Percentiles rank a stretch among this genome's conserved stretches.
phyloP scores from a whole-genome alignment of 2,329 filamentous ascomycete species.

The Orbilia ellipsospora region DNA sequence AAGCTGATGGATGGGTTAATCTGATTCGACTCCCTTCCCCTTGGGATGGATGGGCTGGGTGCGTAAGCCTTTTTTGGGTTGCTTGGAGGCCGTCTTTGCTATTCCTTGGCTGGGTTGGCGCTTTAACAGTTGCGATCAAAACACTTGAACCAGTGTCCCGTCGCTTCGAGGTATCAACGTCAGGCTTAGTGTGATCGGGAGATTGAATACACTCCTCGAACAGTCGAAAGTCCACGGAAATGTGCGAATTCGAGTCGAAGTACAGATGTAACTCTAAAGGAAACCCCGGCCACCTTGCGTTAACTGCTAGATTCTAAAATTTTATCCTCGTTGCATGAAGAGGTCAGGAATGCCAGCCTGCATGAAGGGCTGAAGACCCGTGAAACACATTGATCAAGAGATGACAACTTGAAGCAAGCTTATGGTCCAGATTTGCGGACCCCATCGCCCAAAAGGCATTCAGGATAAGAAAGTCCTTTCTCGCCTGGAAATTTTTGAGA shows the following conservation, averaged over 20 bases:
- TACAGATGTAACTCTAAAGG: neutral
- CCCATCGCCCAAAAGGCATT: neutral
- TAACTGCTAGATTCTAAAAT: conserved; percentile 2
- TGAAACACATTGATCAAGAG: conserved; percentile 18
- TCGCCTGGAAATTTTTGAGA: conserved; percentile 17
- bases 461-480: conserved; percentile 1
- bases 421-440: conserved; percentile 9
- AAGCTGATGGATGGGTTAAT: conserved; percentile 34
- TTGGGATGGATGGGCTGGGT: conserved; percentile 50
- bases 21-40: conserved; percentile 36
- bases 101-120: conserved; percentile 49
- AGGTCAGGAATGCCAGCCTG: neutral
- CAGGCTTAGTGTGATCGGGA: conserved; percentile 30
- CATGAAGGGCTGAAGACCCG: conserved; percentile 1
- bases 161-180: conserved; percentile 38
- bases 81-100: conserved; percentile 54
- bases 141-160: conserved; percentile 11
- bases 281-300: conserved; percentile 2
- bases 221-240: too few relatives aligned
- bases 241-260: too few relatives aligned
- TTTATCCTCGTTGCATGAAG: neutral
- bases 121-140: conserved; percentile 23
- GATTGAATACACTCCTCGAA: conserved; percentile 3
- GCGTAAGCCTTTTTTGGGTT: conserved; percentile 55
- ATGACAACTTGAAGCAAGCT: conserved; percentile 11